phyloP scores from a whole-genome alignment of 257 asterid genomes.

The Cordia subcordata region DNA sequence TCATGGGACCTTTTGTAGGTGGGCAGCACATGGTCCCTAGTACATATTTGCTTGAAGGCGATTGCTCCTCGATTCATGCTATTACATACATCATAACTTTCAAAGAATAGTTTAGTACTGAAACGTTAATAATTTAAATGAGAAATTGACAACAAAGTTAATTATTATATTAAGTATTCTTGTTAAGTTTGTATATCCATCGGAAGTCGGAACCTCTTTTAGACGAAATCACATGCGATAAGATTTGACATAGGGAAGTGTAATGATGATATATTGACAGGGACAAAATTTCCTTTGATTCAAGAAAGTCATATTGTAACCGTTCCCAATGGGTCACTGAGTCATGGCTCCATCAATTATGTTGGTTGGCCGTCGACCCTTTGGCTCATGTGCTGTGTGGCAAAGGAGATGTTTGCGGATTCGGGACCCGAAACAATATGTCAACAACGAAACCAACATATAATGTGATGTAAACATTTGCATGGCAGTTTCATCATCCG shows the following conservation, averaged over 20 bases:
- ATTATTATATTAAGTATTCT: too few species aligned
- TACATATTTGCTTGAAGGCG: too few species aligned
- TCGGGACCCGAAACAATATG: not conserved
- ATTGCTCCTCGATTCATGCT: not conserved
- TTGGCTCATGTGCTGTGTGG: not conserved
- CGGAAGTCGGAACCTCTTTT: too few species aligned
- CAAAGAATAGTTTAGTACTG: too few species aligned
- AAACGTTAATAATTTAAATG: too few species aligned
- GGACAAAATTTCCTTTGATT: not conserved
- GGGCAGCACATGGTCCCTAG: conserved; percentile 24
- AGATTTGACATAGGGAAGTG: not conserved
- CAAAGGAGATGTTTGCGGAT: not conserved
- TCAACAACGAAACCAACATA: not conserved
- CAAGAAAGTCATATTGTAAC: conserved; percentile 1
- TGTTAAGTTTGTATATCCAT: too few species aligned
- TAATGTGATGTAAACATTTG: not conserved
- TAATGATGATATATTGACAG: not conserved
- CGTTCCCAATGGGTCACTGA: not conserved
- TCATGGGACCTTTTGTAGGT: conserved; percentile 6
- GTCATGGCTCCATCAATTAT: not conserved
- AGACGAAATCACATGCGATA: too few species aligned
- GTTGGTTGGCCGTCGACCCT: not conserved
- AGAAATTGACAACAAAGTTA: too few species aligned
- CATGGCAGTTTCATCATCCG: not conserved
- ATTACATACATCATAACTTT: too few species aligned